phyloP scores from a whole-genome alignment of 176 grass and related monocot genomes.

The Triticum urartu region DNA sequence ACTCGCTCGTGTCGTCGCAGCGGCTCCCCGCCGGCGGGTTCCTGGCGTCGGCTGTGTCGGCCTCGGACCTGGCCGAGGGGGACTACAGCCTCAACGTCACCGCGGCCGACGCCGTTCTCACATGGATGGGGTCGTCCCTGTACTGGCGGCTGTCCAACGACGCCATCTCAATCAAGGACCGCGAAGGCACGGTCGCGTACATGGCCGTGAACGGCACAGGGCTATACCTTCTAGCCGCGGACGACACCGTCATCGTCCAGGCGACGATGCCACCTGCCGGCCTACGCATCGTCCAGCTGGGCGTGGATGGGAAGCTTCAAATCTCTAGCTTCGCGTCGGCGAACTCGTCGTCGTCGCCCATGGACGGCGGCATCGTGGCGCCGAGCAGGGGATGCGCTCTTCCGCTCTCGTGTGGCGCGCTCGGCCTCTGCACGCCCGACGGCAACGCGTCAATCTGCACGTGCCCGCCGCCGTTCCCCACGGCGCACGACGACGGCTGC shows the following conservation, averaged over 20 bases:
- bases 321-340: conserved; percentile 47
- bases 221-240: conserved; percentile 45
- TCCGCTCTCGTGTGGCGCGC: conserved; percentile 60
- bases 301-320: conserved; percentile 32
- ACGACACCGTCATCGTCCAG: conserved; percentile 37
- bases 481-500: conserved; percentile 48
- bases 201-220: conserved; percentile 56
- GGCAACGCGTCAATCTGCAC: conserved; percentile 40
- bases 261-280: conserved; percentile 14
- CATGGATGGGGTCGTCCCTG: conserved; percentile 41
- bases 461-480: conserved; percentile 51
- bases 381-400: conserved; percentile 47
- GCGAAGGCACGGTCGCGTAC: conserved; percentile 34
- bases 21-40: conserved; percentile 25
- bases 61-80: conserved; percentile 37
- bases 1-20: conserved; percentile 60
- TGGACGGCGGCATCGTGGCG: conserved; percentile 34
- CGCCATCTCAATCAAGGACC: conserved; percentile 41
- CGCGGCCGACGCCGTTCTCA: conserved; percentile 32
- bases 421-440: conserved; percentile 52
- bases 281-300: conserved; percentile 49
- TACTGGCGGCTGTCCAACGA: conserved; percentile 67
- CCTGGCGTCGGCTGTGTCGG: conserved; percentile 45
- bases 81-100: conserved; percentile 53
- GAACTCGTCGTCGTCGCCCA: conserved; percentile 41